Conservation (phyloP, 176 grass and related monocot species). For the Thalia dealbata region DNA sequence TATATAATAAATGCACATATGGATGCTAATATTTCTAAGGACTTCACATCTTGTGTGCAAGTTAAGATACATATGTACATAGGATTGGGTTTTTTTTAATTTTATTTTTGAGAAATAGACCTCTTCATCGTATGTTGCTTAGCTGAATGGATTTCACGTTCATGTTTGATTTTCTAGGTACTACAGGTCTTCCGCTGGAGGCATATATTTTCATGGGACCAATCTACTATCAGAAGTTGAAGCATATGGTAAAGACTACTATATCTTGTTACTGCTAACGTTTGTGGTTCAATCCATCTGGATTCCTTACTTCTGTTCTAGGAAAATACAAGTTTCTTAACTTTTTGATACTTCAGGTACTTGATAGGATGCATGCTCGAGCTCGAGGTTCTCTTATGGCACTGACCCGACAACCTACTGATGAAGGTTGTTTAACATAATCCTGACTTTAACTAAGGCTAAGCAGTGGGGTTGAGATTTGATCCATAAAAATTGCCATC, state of each 20-base stretch:
- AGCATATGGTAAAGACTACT: conserved; percentile 77
- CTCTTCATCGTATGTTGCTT: no score
- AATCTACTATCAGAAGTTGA: conserved; percentile 96
- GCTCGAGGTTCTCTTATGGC: conserved; percentile 62
- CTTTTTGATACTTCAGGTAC: conserved; percentile 36
- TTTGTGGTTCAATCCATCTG: not conserved
- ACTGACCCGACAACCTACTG: conserved; percentile 80
- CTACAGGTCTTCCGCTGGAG: conserved; percentile 73
- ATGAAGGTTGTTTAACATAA: conserved; percentile 54
- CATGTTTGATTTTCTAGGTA: conserved; percentile 42
- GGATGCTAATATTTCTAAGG: no score
- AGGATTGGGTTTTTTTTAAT: no score
- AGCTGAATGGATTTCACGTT: not conserved
- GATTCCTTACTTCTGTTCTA: conserved; percentile 7
- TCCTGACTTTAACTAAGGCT: not conserved
- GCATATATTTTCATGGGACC: conserved; percentile 97
- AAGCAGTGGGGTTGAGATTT: conserved; percentile 1
- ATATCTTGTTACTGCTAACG: conserved; percentile 10
- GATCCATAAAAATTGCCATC: not conserved
- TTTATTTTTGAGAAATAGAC: no score
- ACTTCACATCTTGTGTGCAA: no score
- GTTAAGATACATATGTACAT: no score
- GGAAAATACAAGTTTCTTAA: conserved; percentile 7
- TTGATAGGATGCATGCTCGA: conserved; percentile 98
- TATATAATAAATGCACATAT: not conserved